phyloP scores from a whole-genome alignment of 2,329 filamentous ascomycete genomes.

The Aspergillus chevalieri region DNA sequence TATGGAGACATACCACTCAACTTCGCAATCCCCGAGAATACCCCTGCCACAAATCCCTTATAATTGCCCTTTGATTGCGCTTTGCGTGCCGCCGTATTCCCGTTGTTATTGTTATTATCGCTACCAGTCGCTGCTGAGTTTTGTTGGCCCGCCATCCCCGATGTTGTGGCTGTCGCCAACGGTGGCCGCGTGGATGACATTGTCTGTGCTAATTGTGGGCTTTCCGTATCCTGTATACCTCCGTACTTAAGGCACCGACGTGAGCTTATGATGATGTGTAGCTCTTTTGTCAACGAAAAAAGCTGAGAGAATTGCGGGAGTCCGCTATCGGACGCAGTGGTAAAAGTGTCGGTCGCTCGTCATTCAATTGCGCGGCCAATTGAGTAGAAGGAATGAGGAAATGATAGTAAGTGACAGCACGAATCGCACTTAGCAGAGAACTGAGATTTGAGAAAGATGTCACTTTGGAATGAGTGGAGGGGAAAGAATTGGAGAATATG shows the following conservation, averaged over 20 bases:
- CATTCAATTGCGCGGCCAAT: background rate
- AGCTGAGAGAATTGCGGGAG: background rate
- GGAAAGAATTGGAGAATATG: constrained; percentile 4
- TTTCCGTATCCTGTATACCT: background rate
- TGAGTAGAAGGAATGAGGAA: background rate
- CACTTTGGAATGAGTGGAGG: background rate
- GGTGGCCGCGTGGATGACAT: constrained; percentile 19
- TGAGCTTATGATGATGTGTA: background rate
- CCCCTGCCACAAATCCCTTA: constrained; percentile 94
- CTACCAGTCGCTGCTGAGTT: background rate
- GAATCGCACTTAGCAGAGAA: background rate
- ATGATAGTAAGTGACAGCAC: background rate
- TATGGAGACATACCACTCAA: constrained; percentile 58
- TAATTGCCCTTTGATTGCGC: constrained; percentile 53
- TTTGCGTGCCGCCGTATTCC: constrained; percentile 9
- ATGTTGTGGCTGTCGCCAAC: constrained; percentile 1
- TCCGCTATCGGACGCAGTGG: constrained; percentile 10
- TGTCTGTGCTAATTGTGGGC: background rate
- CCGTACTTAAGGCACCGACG: background rate
- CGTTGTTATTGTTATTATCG: background rate
- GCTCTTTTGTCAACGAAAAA: background rate
- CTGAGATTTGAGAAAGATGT: background rate
- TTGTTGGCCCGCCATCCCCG: constrained; percentile 1
- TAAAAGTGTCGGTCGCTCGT: background rate
- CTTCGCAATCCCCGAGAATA: constrained; percentile 91